Conservation (phyloP, 75 land plant species). For the Pinus taeda region DNA sequence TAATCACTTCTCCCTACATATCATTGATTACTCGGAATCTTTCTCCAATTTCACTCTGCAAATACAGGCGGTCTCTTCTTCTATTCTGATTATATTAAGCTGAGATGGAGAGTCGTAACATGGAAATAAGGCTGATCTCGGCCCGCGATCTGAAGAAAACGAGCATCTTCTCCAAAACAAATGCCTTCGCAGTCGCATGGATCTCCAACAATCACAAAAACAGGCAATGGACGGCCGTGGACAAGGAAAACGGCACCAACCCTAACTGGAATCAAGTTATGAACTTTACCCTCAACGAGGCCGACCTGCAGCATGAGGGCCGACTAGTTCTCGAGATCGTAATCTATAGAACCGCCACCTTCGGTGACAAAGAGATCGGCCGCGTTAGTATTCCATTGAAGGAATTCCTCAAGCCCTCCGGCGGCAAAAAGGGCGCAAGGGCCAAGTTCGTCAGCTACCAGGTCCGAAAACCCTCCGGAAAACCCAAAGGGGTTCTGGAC, state of each 20-base stretch:
- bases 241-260: conserved; percentile 30
- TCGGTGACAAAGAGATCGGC: conserved; percentile 58
- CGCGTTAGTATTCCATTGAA: conserved; percentile 26
- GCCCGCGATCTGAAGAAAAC: conserved; percentile 61
- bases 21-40: no score
- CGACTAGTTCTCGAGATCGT: conserved; percentile 8
- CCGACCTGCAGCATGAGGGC: background rate
- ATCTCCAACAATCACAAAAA: conserved; percentile 17
- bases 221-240: conserved; percentile 29
- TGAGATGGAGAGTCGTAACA: conserved; percentile 37
- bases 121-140: conserved; percentile 47
- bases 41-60: no score
- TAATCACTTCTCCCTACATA: no score
- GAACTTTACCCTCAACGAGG: conserved; percentile 31
- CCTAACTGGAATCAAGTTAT: conserved; percentile 46
- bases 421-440: conserved; percentile 9
- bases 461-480: conserved; percentile 33
- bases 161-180: conserved; percentile 43
- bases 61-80: no score
- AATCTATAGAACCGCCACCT: conserved; percentile 8
- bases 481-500: conserved; percentile 29
- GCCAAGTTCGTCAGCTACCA: conserved; percentile 15
- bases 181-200: conserved; percentile 47
- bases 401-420: conserved; percentile 8
- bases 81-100: no score